Base-by-base conservation (phyloP, 805 yeast genomes). In the Saccharomycopsis sp. region DNA sequence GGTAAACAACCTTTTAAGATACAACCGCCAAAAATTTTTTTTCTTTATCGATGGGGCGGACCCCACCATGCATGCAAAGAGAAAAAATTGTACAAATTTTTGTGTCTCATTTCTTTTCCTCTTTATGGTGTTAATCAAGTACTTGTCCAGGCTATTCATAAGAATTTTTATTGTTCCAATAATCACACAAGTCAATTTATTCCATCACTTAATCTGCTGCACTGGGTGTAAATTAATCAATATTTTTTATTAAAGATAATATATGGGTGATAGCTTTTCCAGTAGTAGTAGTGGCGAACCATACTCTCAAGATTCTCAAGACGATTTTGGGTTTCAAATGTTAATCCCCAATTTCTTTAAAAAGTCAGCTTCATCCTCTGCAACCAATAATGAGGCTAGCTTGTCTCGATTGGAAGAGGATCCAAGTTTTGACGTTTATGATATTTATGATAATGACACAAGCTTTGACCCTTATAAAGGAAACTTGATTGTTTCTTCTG, bases 221-320 rank as follows among this genome's bases (percentile, higher is more conserved):
- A 26, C 29, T 8, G 29, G 11, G 8, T 26, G 29, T 13, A 26
- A 13, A 26, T 9, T 26, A 8, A 26, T 26, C 13, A 13, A 13
- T 26, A 26, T 26, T 26, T 8, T 26, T 8, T 26, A 26, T 26
- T 26, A 13, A 26, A n/a, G 11, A 26, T 31, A 20, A 17, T 31
- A 9, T 17, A 31, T 9, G 8, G 17, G 6, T 14, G 7, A 14
- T 5, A 31, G 6, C 35, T 14, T n/a, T n/a, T n/a, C n/a, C 9
- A 31, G 35, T 9, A 31, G 35, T 13, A 32, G 46, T 29, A 39
- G 43, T 32, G 50, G 46, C 5, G 34, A 38, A 13, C 21, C 43
- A 16, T 38, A 22, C 35, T 34, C 38, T 17, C 37, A 28, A 40
- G 51, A 32, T 37, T 43, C 40, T 14, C 22, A 28, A 28, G 44